Evolutionary conservation across 2,329 filamentous ascomycete genomes (phyloP), one percentile per base, ranked within the genome.

Genomic region (Geosmithia putterillii): DNA sequence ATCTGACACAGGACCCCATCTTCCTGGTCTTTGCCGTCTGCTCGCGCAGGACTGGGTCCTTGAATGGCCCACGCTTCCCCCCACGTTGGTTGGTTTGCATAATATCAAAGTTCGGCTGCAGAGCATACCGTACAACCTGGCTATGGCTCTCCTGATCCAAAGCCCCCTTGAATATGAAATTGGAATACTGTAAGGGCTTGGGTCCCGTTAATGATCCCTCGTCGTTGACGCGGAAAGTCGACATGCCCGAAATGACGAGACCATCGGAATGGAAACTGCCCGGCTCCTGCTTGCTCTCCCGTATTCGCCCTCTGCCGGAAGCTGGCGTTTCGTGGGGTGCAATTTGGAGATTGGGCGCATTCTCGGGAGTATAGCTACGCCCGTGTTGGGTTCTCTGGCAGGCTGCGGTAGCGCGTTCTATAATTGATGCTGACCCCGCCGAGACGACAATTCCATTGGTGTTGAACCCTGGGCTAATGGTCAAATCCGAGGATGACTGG

Each of bases 1-100:
- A 80, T 38, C 75, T 65, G 45, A 79, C 71, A 51, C 76, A 80
- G 18, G 72, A 76, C 8, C 74, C 74, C 17, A 74, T 71, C 43
- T 70, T 71, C 46, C 76, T 65, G 2, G 74, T 79, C 44, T 70
- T 63, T 1, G 76, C 76, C 1, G 75, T 79, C 48, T 70, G 63
- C 47, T 73, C 64, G 20, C 74, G 67, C 23, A 69, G 62, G 9
- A 58, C 59, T n/a, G 64, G 60, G 42, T 73, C 69, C 46, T 67
- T 72, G 56, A 79, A 79, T 2, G 73, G 74, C 0, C 73, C 73
- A 10, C 74, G 55, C 47, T 63, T 64, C 10, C 60, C 61, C 35
- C 53, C 54, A 36, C 59, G 51, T 44, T 59, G 56, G 28, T 55
- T 56, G 14, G 57, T 51, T 35, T 55, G 42, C 5, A 57, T 41